phyloP scores from a whole-genome alignment of 2,329 filamentous ascomycete genomes.

The Aureobasidium sp. region DNA sequence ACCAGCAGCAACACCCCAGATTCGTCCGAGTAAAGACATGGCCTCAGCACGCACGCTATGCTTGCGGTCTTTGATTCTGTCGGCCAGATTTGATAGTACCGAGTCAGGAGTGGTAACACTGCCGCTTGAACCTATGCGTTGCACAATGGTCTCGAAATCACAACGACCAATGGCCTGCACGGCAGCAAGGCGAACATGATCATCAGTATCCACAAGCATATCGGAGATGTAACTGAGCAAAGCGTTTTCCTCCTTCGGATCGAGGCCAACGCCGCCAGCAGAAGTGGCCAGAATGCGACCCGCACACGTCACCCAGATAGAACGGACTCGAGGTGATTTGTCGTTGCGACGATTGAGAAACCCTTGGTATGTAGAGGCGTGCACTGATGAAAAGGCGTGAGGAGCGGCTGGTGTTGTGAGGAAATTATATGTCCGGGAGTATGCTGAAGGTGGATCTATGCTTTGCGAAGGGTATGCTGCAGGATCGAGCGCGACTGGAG shows the following conservation, averaged over 20 bases:
- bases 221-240: constrained; percentile 66
- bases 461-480: constrained; percentile 75
- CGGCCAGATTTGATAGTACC: constrained; percentile 72
- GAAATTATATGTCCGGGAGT: constrained; percentile 47
- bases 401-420: constrained; percentile 79
- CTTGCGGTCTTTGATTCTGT: constrained; percentile 82
- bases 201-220: constrained; percentile 80
- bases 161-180: constrained; percentile 78
- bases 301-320: constrained; percentile 76
- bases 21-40: constrained; percentile 73
- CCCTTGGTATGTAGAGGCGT: constrained; percentile 69
- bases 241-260: constrained; percentile 69
- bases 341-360: constrained; percentile 83
- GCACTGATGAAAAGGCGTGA: constrained; percentile 80
- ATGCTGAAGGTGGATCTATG: constrained; percentile 30
- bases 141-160: constrained; percentile 69
- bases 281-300: constrained; percentile 87
- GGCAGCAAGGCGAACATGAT: constrained; percentile 84
- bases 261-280: constrained; percentile 81
- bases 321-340: constrained; percentile 73
- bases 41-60: constrained; percentile 75
- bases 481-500: constrained; percentile 65
- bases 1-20: constrained; percentile 90
- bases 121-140: constrained; percentile 71
- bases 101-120: constrained; percentile 70